These are phyloP conservation scores for Firmiana major DNA, from an alignment of 345 rosid genomes.

Conservation along the genomic window DNA sequence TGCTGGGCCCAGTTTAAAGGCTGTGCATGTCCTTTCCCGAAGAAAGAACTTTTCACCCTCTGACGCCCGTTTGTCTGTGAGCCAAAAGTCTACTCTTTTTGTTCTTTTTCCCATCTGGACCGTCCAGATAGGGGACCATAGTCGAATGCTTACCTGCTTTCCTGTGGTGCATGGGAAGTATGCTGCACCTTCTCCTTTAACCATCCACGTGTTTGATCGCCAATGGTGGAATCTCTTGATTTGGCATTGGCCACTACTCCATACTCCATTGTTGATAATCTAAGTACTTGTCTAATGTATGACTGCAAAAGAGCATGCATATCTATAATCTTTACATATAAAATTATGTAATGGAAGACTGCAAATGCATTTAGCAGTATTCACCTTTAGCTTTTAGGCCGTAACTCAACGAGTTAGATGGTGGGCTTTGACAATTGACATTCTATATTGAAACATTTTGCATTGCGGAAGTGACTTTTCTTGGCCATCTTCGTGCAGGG, in stretches of 20 bases:
- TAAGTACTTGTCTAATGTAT: neutral
- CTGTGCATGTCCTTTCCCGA: constrained; percentile 38
- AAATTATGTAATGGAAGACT: too few relatives aligned
- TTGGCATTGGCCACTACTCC: neutral
- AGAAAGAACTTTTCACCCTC: constrained; percentile 20
- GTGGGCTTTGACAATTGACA: neutral
- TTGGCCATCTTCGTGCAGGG: neutral
- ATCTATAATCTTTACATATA: neutral
- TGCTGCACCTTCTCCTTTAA: neutral
- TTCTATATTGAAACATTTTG: too few relatives aligned
- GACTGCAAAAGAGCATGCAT: neutral
- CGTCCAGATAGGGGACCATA: constrained; percentile 22
- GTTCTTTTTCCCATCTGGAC: constrained; percentile 24
- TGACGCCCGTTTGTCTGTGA: constrained; percentile 33
- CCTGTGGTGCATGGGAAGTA: neutral
- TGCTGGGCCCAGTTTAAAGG: constrained; percentile 40
- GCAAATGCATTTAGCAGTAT: too few relatives aligned
- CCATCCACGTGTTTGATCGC: neutral
- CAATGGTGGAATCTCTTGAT: neutral
- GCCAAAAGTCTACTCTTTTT: constrained; percentile 52
- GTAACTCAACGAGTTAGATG: neutral
- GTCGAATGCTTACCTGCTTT: neutral
- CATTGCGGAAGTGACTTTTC: neutral
- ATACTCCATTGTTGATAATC: neutral
- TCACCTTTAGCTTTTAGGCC: neutral